Conservation (phyloP, 768 basidiomycete species). For the Cystobasidium ongulense region DNA sequence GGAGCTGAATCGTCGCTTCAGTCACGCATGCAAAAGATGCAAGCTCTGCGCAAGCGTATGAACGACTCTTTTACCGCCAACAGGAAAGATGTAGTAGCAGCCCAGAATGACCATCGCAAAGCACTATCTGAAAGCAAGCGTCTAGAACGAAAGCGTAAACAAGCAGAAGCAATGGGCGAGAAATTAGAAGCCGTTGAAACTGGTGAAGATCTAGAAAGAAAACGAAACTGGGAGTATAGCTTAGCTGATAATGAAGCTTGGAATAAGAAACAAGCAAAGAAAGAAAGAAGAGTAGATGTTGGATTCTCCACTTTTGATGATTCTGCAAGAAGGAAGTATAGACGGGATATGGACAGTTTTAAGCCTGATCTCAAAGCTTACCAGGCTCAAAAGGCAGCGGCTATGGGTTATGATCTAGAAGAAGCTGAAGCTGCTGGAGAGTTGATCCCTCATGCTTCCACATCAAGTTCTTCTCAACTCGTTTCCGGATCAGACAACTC, state of each 20-base stretch:
- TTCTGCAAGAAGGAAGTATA: slow-evolving; percentile 77
- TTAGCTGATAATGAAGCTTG: slow-evolving; percentile 93
- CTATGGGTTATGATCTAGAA: slow-evolving; percentile 52
- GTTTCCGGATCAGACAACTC: slow-evolving; percentile 54
- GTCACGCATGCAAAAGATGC: slow-evolving; percentile 68
- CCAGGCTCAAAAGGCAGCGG: slow-evolving; percentile 79
- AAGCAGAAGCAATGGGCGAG: slow-evolving; percentile 68
- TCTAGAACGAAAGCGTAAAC: slow-evolving; percentile 67
- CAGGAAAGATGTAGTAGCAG: slow-evolving; percentile 73
- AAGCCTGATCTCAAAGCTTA: slow-evolving; percentile 82
- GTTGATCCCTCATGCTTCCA: slow-evolving; percentile 34
- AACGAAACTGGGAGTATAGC: slow-evolving; percentile 90
- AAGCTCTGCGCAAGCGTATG: slow-evolving; percentile 67
- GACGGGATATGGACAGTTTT: slow-evolving; percentile 78
- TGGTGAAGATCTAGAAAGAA: slow-evolving; percentile 83
- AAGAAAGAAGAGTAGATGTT: slow-evolving; percentile 74
- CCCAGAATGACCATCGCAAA: slow-evolving; percentile 67
- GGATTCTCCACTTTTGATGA: slow-evolving; percentile 90
- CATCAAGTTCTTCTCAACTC: slow-evolving; percentile 46
- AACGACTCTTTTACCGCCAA: slow-evolving; percentile 71
- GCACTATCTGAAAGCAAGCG: slow-evolving; percentile 71
- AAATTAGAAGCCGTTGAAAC: slow-evolving; percentile 82
- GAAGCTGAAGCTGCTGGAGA: slow-evolving; percentile 7
- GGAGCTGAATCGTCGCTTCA: slow-evolving; percentile 50
- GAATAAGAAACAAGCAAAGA: slow-evolving; percentile 81